Conservation (phyloP, 2,329 filamentous ascomycete genomes). For the Claviceps monticola region DNA sequence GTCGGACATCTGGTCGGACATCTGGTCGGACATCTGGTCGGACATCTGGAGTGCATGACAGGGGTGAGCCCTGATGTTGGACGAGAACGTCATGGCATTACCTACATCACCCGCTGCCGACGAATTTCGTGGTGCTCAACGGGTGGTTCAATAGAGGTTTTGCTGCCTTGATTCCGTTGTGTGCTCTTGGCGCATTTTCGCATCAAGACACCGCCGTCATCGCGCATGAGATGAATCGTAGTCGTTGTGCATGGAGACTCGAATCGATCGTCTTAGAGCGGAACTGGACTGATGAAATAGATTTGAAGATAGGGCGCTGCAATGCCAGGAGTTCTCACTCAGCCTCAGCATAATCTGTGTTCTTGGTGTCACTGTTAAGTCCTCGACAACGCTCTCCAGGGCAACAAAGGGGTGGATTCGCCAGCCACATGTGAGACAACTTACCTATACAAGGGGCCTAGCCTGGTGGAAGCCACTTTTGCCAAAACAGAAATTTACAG, state of each 20-base stretch:
- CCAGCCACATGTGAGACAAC: not conserved
- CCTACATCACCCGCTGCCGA: not conserved
- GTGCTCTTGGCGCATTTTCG: not conserved
- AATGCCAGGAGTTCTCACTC: not conserved
- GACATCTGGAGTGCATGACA: not conserved
- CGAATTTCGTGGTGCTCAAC: not conserved
- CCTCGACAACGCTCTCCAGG: not conserved
- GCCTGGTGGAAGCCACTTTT: not conserved
- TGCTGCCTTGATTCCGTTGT: too few relatives aligned
- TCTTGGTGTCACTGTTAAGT: not conserved
- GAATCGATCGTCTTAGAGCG: not conserved
- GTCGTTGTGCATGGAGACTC: not conserved
- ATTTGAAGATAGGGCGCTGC: not conserved
- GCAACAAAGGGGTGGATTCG: not conserved
- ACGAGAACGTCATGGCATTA: not conserved
- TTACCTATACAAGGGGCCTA: not conserved
- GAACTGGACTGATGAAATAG: not conserved
- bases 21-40: not conserved
- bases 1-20: not conserved
- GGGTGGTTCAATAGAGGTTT: too few relatives aligned
- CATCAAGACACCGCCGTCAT: not conserved
- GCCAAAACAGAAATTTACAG: not conserved
- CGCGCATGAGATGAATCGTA: not conserved
- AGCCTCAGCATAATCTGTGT: not conserved
- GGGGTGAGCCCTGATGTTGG: conserved; percentile 1